phyloP scores from a whole-genome alignment of 2,329 filamentous ascomycete species.

The Talaromyces marneffei region DNA sequence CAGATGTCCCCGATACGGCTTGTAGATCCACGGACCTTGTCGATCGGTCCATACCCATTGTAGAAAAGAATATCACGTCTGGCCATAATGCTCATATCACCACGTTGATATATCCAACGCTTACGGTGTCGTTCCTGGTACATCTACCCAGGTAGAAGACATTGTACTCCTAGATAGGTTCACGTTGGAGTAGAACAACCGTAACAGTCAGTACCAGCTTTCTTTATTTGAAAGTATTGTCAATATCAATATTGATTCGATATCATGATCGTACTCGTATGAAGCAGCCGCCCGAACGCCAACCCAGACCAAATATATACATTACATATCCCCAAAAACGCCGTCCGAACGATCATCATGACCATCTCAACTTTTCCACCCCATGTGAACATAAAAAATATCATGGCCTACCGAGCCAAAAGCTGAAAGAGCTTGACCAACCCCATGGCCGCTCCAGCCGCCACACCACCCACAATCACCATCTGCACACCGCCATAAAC shows the following conservation, averaged over 20 bases:
- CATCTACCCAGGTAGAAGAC: background rate
- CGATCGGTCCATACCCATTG: background rate
- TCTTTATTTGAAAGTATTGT: background rate
- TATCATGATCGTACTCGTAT: background rate
- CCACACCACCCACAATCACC: conserved; percentile 36
- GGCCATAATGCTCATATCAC: too few relatives aligned
- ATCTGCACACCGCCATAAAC: conserved; percentile 34
- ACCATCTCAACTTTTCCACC: background rate
- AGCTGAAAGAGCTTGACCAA: conserved; percentile 34
- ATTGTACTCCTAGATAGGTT: background rate
- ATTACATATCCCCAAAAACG: background rate
- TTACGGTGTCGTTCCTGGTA: too few relatives aligned
- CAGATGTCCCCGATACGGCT: background rate
- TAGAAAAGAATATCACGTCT: too few relatives aligned
- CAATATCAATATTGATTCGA: background rate
- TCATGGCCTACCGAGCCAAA: background rate
- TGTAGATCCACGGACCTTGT: background rate
- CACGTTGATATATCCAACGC: too few relatives aligned
- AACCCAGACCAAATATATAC: background rate
- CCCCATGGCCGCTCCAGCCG: conserved; percentile 37
- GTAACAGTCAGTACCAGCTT: background rate
- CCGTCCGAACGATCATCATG: background rate
- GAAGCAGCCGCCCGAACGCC: background rate
- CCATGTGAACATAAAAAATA: background rate
- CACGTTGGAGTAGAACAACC: background rate